A percentile compares a stretch with the other conserved stretches of the same genome.
Conservation (phyloP, 768 basidiomycete species). For the Lentinula detonsa region DNA sequence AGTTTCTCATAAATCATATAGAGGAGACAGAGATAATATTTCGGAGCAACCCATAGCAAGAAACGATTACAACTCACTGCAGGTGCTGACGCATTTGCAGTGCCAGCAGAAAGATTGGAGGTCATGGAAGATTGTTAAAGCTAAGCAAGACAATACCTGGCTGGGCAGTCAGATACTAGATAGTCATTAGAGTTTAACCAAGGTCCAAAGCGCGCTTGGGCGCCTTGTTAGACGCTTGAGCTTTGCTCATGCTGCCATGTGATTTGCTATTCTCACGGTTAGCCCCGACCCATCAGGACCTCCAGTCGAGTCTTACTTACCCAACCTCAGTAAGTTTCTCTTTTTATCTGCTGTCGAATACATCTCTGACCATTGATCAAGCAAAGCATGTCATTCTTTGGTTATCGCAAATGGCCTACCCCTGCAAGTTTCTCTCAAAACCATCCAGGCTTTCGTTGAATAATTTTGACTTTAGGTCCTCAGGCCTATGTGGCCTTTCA, state of each 20-base stretch:
- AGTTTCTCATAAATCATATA: neutral
- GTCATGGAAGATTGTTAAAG: slow-evolving; percentile 14
- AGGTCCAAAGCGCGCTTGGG: too few relatives aligned
- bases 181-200: neutral
- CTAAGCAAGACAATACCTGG: too few relatives aligned
- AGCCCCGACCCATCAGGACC: neutral
- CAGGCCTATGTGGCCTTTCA: slow-evolving; percentile 79
- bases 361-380: neutral
- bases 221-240: too few relatives aligned
- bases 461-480: slow-evolving; percentile 38
- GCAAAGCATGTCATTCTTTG: slow-evolving; percentile 62
- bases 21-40: neutral
- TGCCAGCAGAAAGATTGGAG: slow-evolving; percentile 19
- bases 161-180: neutral
- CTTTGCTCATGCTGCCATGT: neutral
- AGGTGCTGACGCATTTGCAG: slow-evolving; percentile 20
- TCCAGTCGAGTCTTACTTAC: neutral
- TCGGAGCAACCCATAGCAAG: neutral
- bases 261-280: slow-evolving; percentile 3
- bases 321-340: neutral
- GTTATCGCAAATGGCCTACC: slow-evolving; percentile 77
- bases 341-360: neutral
- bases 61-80: slow-evolving; percentile 13
- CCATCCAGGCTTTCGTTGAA: slow-evolving; percentile 9
- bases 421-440: slow-evolving; percentile 45